A percentile compares a stretch with the other conserved stretches of the same genome.
Conservation (phyloP, 805 yeast genomes). For the Scheffersomyces lignosus region DNA sequence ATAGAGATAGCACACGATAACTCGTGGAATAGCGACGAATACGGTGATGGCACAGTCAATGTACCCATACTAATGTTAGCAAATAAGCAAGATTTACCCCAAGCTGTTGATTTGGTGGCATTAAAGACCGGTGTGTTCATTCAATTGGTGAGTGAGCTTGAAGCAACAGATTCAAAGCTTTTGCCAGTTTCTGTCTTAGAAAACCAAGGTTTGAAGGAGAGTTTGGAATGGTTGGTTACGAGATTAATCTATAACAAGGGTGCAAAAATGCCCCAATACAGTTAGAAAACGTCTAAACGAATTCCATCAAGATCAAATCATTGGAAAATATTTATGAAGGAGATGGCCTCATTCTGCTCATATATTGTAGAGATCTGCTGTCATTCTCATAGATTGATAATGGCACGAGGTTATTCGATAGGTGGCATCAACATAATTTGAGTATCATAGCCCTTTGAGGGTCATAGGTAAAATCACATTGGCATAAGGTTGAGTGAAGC, state of each 20-base stretch:
- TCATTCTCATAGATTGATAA: too few relatives aligned
- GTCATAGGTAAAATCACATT: too few relatives aligned
- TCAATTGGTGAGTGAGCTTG: slow-evolving; percentile 75
- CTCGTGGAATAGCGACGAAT: slow-evolving; percentile 35
- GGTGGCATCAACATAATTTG: too few relatives aligned
- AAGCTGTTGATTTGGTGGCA: slow-evolving; percentile 48
- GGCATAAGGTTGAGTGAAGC: too few relatives aligned
- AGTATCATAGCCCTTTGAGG: too few relatives aligned
- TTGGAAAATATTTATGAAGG: too few relatives aligned
- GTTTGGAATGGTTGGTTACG: slow-evolving; percentile 84
- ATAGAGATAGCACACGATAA: slow-evolving; percentile 44
- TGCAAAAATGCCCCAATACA: slow-evolving; percentile 59
- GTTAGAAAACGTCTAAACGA: slow-evolving; percentile 19
- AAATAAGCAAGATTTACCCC: slow-evolving; percentile 80
- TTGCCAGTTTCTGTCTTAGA: slow-evolving; percentile 85
- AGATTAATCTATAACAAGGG: slow-evolving; percentile 67
- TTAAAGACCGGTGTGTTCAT: slow-evolving; percentile 81
- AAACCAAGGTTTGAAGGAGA: slow-evolving; percentile 81
- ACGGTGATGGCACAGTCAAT: slow-evolving; percentile 42
- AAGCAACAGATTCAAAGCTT: slow-evolving; percentile 89
- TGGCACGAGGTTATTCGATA: too few relatives aligned
- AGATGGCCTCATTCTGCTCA: too few relatives aligned
- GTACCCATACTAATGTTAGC: slow-evolving; percentile 94
- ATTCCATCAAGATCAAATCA: too few relatives aligned
- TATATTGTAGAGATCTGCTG: too few relatives aligned